Base-by-base conservation (phyloP, 176 grass and related monocot genomes). In the barley (Hordeum vulgare) region DNA sequence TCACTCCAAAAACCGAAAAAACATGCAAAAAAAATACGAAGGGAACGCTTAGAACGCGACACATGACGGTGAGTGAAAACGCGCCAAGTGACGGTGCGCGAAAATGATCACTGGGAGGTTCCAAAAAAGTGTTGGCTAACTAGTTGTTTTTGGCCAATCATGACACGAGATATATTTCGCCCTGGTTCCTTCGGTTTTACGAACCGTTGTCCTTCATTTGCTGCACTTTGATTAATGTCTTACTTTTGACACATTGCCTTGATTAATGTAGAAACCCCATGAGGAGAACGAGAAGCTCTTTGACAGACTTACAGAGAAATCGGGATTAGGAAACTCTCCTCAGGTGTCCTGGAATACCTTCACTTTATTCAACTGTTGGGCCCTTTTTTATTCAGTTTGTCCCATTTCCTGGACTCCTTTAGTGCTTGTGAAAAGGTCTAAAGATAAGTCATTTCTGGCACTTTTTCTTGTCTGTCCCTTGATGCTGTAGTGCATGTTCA, bases 211-310 rank as follows among this genome's bases (percentile, higher is more conserved):
- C 57, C 85, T 80, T 85, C 74, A 42, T 74, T 61, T 82, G 26
- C 49, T 79, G 58, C 77, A 45, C 14, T 51, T 78, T 71, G 60
- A 80, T 89, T 65, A 74, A 78, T 89, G 75, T 80, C 41, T 69
- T 44, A 42, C 7, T 23, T 71, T 26, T 3, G 35, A 6, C 40
- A 23, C 66, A 69, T 68, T 76, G 44, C 18, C 49, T 74, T 81
- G 15, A 82, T 76, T 59, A 68, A 83, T 91, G 81, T 78, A 98
- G 96, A 98, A 98, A 95, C 87, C 95, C 75, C 93, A 98, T 21
- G 88, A 94, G 82, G 96, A 98, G 86, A 98, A 98, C 23, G 96
- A 98, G 87, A 98, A 95, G 81, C 89, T 98, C 45, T 95, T 94
- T 81, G 89, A 92, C 24, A 89, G 87, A 74, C 96, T 98, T 28